phyloP scores from a whole-genome alignment of 2,329 filamentous ascomycete genomes.

The Diaporthe nobilis region DNA sequence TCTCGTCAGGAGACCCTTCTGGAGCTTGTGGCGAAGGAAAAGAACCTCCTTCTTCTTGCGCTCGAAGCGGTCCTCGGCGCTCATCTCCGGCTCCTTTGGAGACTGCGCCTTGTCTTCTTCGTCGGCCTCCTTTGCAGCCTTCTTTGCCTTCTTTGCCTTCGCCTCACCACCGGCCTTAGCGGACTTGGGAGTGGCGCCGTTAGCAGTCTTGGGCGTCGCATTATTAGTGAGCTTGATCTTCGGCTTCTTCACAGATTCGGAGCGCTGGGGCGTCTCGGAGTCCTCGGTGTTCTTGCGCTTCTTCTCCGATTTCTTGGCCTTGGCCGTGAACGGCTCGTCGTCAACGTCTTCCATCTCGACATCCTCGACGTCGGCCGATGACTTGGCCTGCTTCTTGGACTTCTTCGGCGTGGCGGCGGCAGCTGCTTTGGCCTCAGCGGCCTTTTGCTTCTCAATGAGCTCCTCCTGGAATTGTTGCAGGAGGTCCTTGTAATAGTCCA shows the following conservation, averaged over 20 bases:
- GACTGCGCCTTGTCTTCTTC: conserved; percentile 60
- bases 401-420: conserved; percentile 58
- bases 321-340: conserved; percentile 59
- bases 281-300: conserved; percentile 89
- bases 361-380: conserved; percentile 37
- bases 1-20: conserved; percentile 90
- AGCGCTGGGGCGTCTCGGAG: conserved; percentile 73
- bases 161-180: conserved; percentile 67
- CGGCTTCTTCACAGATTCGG: conserved; percentile 76
- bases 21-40: conserved; percentile 93
- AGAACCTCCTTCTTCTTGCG: conserved; percentile 85
- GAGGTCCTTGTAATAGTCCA: conserved; percentile 87
- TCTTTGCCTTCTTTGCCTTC: conserved; percentile 67
- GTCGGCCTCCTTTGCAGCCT: conserved; percentile 68
- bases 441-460: conserved; percentile 70
- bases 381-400: conserved; percentile 62
- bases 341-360: conserved; percentile 63
- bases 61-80: conserved; percentile 68
- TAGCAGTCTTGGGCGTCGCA: conserved; percentile 78
- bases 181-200: conserved; percentile 71
- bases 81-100: conserved; percentile 70
- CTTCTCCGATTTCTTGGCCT: conserved; percentile 69
- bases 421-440: conserved; percentile 60
- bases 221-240: conserved; percentile 76
- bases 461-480: conserved; percentile 79